Conservation (phyloP, 2,329 filamentous ascomycete genomes). For the Fusarium sp. region DNA sequence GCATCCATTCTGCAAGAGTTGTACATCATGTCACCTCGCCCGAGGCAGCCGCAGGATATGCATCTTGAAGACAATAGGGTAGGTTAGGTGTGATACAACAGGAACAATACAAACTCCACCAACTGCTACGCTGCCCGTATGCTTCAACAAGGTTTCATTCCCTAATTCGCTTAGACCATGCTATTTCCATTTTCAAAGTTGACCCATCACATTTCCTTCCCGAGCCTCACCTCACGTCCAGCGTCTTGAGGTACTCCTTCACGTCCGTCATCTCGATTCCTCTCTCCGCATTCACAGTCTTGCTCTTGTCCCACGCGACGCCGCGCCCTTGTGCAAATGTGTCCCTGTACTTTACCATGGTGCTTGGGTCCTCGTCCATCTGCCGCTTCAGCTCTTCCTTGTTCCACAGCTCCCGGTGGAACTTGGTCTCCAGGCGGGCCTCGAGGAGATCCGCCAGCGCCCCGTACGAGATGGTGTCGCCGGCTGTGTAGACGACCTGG, state of each 20-base stretch:
- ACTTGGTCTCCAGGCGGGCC: conserved; percentile 50
- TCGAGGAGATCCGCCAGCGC: conserved; percentile 66
- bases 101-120: neutral
- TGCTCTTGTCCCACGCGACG: conserved; percentile 67
- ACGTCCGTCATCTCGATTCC: conserved; percentile 60
- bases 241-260: conserved; percentile 50
- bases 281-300: conserved; percentile 65
- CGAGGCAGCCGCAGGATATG: neutral
- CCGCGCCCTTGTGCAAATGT: conserved; percentile 71
- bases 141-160: conserved; percentile 1
- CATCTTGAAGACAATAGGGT: neutral
- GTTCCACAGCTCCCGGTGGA: conserved; percentile 64
- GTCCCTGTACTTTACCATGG: conserved; percentile 69
- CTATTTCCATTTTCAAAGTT: neutral
- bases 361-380: conserved; percentile 60
- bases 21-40: neutral
- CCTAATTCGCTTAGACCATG: neutral
- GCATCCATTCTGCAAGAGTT: neutral
- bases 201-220: neutral
- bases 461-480: conserved; percentile 71
- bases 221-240: conserved; percentile 36
- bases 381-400: conserved; percentile 58
- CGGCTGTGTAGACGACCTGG: conserved; percentile 68
- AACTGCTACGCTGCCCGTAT: neutral
- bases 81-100: neutral